Base-by-base conservation (phyloP, 192 early-diverging fungal species). In the Phycomyces blakesleeanus region DNA sequence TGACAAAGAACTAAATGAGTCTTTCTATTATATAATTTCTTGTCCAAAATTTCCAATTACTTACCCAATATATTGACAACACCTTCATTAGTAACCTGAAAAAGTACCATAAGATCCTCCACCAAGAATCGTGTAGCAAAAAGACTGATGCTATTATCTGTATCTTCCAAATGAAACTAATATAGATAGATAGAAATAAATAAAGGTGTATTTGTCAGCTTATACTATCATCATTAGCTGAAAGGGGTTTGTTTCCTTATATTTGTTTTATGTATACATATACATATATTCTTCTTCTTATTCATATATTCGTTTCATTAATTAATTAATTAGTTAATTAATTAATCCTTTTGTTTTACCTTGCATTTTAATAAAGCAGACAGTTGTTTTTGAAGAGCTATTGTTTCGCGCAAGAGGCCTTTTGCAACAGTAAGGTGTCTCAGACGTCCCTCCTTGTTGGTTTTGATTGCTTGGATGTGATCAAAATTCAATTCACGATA, bases 51-150 rank as follows among this genome's bases (percentile, higher is more conserved):
- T 27, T 20, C 37, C 22, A 8, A 39, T 18, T 38, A 56, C 76
- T 57, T 78, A 85, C 88, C 80, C 16, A 93, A 72, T 54, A 91
- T 82, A 63, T 83, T 81, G 38, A 93, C 84, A 14, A 91, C 85
- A 21, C 84, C 89, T 78, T 93, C 91, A 67, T 92, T 93, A 59
- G 87, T 69, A 14, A 84, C 76, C 61, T 89, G 85, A 66, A 91
- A 93, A 5, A 93, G 59, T 5, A 78, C 73, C 56, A 93, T 67
- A 61, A 91, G 77, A 63, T 93, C 91, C 27, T 84, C 85, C 14
- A 92, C 79, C 11, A 92, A 63, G 37, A 93, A 54, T 3, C 86
- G 76, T 64, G 88, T 91, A 11, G 85, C 86, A 76, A 82, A 81
- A 51, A 88, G 71, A 3, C 85, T 89, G 1, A 93, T 86, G 14